These are phyloP conservation scores for Gossypium raimondii DNA, from an alignment of 345 rosid species.

Conservation along the genomic window DNA sequence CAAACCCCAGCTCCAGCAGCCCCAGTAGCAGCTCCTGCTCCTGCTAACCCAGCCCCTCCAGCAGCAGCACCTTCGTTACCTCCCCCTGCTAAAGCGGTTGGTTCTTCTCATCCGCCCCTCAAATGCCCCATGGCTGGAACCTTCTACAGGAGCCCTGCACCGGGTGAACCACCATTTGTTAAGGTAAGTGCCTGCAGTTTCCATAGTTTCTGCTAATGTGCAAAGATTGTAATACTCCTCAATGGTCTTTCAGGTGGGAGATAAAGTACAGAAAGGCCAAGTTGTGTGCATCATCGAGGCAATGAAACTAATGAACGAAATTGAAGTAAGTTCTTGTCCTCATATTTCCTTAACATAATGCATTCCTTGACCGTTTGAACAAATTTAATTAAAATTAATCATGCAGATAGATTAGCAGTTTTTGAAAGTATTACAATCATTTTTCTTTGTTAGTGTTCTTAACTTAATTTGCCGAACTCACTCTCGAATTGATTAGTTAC, in stretches of 20 bases:
- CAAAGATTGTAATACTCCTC: background rate
- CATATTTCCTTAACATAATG: background rate
- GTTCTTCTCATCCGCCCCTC: slow-evolving; percentile 57
- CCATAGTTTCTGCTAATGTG: background rate
- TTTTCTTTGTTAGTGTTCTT: background rate
- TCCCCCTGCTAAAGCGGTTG: slow-evolving; percentile 37
- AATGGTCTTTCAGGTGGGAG: slow-evolving; percentile 63
- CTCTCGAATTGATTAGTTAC: background rate
- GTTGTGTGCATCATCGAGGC: slow-evolving; percentile 93
- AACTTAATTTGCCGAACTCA: background rate
- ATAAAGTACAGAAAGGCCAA: slow-evolving; percentile 95
- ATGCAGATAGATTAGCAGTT: background rate
- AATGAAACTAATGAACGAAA: slow-evolving; percentile 97
- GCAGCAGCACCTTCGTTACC: slow-evolving; percentile 36
- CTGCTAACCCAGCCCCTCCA: slow-evolving; percentile 32
- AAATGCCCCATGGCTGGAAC: slow-evolving; percentile 98
- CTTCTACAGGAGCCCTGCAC: slow-evolving; percentile 75
- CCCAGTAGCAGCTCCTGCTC: slow-evolving; percentile 34
- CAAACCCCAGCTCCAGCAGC: slow-evolving; percentile 35
- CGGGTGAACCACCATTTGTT: slow-evolving; percentile 89
- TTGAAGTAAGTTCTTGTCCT: slow-evolving; percentile 53
- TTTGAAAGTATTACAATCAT: background rate
- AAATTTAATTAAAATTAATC: background rate
- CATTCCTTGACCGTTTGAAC: background rate
- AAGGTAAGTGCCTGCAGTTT: slow-evolving; percentile 45